A percentile compares a stretch with the other conserved stretches of the same genome.
Conservation (phyloP, 352 stramenopile genomes). For the Globisporangium spiculum region DNA sequence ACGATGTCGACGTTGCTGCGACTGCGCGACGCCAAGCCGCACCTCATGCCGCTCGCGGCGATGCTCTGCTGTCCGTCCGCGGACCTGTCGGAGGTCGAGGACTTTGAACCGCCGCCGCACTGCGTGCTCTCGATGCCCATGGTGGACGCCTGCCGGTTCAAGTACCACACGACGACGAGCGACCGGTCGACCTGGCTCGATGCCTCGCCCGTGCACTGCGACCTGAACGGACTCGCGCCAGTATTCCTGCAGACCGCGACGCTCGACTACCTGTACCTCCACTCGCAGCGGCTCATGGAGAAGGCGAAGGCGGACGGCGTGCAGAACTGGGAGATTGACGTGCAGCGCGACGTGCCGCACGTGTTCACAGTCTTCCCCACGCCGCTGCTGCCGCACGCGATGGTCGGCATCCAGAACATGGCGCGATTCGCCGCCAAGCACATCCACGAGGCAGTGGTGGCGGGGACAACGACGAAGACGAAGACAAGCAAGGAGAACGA, state of each 20-base stretch:
- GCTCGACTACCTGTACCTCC: constrained; percentile 29
- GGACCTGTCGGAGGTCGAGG: constrained; percentile 24
- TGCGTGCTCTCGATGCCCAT: constrained; percentile 21
- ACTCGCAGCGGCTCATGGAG: constrained; percentile 22
- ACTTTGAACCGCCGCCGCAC: constrained; percentile 10
- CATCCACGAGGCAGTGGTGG: background rate
- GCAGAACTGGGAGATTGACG: constrained; percentile 29
- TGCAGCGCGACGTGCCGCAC: constrained; percentile 56
- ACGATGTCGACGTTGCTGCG: constrained; percentile 45
- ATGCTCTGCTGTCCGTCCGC: constrained; percentile 30
- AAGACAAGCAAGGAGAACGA: background rate
- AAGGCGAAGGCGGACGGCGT: constrained; percentile 23
- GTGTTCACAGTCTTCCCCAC: constrained; percentile 57
- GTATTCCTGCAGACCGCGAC: constrained; percentile 34
- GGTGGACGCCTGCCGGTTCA: constrained; percentile 5
- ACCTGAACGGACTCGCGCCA: constrained; percentile 32
- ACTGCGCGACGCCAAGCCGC: constrained; percentile 23
- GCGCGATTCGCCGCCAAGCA: constrained; percentile 39
- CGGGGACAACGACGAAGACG: background rate
- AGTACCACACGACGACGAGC: constrained; percentile 14
- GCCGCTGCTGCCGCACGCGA: constrained; percentile 44
- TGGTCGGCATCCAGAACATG: constrained; percentile 38
- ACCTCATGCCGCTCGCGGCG: constrained; percentile 24
- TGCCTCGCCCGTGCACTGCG: constrained; percentile 19
- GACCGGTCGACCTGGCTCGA: constrained; percentile 15